phyloP scores from a whole-genome alignment of 1,284 basidiomycete species.

The Omphalotus olearius region DNA sequence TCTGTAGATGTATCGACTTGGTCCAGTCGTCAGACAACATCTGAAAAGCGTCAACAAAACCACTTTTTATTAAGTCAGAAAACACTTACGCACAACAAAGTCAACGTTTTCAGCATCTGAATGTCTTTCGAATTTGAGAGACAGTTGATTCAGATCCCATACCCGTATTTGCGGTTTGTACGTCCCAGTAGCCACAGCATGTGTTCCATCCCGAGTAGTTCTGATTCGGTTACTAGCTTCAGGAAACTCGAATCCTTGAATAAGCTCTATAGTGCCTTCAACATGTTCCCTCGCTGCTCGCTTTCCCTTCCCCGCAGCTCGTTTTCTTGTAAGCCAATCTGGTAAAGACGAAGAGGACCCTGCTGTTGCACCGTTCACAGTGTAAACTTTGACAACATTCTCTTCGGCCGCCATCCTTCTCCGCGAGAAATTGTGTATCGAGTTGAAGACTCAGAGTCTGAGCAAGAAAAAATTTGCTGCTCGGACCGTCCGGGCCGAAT shows the following conservation, averaged over 20 bases:
- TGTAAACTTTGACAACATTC: slow-evolving; percentile 75
- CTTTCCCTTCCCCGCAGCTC: slow-evolving; percentile 59
- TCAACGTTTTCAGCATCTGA: slow-evolving; percentile 98
- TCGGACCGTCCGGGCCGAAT: no score
- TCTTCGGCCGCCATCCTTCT: slow-evolving; percentile 4
- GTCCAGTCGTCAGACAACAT: slow-evolving; percentile 99
- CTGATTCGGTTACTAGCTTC: slow-evolving; percentile 92
- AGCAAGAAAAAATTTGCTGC: no score
- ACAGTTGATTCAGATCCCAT: slow-evolving; percentile 92
- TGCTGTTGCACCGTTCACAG: slow-evolving; percentile 82
- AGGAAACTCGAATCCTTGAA: slow-evolving; percentile 96
- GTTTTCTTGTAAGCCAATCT: slow-evolving; percentile 83
- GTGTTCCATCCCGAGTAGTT: slow-evolving; percentile 88
- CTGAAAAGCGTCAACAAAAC: slow-evolving; percentile 72
- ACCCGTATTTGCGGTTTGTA: slow-evolving; percentile 98
- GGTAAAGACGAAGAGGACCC: slow-evolving; percentile 83
- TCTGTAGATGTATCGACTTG: slow-evolving; percentile 95
- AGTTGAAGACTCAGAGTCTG: no score
- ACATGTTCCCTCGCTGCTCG: slow-evolving; percentile 62
- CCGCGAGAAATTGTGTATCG: no score
- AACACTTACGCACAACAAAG: slow-evolving; percentile 82
- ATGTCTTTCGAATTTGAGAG: slow-evolving; percentile 94
- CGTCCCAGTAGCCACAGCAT: slow-evolving; percentile 92
- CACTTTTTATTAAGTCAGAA: slow-evolving; percentile 8
- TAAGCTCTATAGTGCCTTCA: slow-evolving; percentile 80